A percentile compares a stretch with the other conserved stretches of the same genome.
Conservation (phyloP, 345 rosid genomes). For the Citrus mangshanensis region DNA sequence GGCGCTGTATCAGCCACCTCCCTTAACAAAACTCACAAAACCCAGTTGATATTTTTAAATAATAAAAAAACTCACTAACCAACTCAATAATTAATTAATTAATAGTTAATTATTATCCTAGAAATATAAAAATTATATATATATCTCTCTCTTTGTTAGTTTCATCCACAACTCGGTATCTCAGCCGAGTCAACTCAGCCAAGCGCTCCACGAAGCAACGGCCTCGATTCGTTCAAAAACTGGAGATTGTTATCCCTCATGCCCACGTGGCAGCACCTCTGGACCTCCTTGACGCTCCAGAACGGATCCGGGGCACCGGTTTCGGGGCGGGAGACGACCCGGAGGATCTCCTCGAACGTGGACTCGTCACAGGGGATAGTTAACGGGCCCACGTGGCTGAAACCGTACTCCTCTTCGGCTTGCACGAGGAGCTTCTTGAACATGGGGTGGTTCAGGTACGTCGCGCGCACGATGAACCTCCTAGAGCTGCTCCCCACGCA, state of each 20-base stretch:
- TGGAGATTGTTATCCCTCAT: slow-evolving; percentile 21
- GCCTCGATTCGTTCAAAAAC: slow-evolving; percentile 45
- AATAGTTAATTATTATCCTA: not conserved
- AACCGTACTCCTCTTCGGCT: slow-evolving; percentile 91
- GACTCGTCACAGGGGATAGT: slow-evolving; percentile 84
- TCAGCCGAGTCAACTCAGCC: slow-evolving; percentile 24
- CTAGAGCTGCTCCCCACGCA: slow-evolving; percentile 52
- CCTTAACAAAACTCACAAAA: not conserved
- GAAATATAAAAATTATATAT: not conserved
- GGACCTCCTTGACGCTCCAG: slow-evolving; percentile 41
- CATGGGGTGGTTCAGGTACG: slow-evolving; percentile 81
- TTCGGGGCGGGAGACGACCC: slow-evolving; percentile 39
- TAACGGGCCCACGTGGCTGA: slow-evolving; percentile 61
- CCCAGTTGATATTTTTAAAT: not conserved
- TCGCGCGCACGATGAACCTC: slow-evolving; percentile 69
- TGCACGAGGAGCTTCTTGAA: slow-evolving; percentile 57
- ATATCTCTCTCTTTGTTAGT: not conserved
- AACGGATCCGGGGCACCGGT: slow-evolving; percentile 20
- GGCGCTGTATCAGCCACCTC: slow-evolving; percentile 34
- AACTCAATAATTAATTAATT: not conserved
- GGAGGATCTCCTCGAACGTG: slow-evolving; percentile 68
- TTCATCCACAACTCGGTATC: slow-evolving; percentile 8
- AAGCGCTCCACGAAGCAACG: slow-evolving; percentile 47
- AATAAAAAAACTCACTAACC: not conserved
- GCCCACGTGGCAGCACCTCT: slow-evolving; percentile 55